These are phyloP conservation scores for Metschnikowia drakensbergensis DNA, from an alignment of 805 yeast species.

Conservation along the genomic window DNA sequence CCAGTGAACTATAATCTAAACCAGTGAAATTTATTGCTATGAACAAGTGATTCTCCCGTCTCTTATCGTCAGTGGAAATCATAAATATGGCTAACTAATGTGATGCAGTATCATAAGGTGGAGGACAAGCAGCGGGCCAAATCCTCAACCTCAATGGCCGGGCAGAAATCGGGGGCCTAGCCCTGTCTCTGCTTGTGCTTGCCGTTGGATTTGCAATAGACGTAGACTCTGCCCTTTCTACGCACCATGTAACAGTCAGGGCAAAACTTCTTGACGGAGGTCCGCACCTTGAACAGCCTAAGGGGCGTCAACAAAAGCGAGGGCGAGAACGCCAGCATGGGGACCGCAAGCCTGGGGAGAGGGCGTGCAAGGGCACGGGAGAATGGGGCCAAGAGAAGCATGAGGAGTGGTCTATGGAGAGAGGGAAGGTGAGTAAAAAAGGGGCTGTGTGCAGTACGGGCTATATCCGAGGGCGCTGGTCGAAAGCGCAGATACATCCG, in stretches of 20 bases:
- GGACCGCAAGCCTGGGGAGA: conserved; percentile 8
- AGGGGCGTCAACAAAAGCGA: conserved; percentile 13
- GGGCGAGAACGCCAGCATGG: conserved; percentile 5
- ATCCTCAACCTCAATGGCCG: no score
- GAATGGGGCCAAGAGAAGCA: conserved; percentile 16
- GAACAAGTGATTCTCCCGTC: no score
- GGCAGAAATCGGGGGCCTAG: background rate
- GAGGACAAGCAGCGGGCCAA: no score
- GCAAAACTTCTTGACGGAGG: conserved; percentile 92
- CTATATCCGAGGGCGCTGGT: background rate
- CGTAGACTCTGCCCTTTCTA: conserved; percentile 92
- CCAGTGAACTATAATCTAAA: no score
- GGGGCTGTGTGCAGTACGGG: background rate
- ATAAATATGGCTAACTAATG: no score
- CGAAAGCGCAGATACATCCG: no score
- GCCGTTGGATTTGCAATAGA: conserved; percentile 87
- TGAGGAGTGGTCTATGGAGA: background rate
- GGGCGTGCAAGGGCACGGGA: conserved; percentile 15
- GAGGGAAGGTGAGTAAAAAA: background rate
- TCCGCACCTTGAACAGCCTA: conserved; percentile 84
- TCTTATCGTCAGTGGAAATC: no score
- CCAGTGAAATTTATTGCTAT: no score
- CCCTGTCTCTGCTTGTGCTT: conserved; percentile 38
- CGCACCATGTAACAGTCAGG: conserved; percentile 85
- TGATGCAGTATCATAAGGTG: no score